Conservation (phyloP, 2,329 filamentous ascomycete genomes). For the Magnaporthiopsis rhizophila region DNA sequence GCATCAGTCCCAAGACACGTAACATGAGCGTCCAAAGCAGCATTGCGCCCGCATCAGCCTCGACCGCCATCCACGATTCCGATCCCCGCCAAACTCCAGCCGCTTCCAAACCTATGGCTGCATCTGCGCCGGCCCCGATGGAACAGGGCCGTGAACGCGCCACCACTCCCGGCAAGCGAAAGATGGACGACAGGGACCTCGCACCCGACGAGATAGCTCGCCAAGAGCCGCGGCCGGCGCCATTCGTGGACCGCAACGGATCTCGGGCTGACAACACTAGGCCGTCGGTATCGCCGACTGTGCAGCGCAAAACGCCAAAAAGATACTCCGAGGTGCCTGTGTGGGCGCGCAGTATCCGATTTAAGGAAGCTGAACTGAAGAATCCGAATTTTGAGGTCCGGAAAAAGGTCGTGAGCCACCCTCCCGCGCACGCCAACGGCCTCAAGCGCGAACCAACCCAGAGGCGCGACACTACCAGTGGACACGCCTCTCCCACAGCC, state of each 20-base stretch:
- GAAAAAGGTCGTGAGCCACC: constrained; percentile 17
- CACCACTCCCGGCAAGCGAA: constrained; percentile 36
- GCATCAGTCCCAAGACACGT: constrained; percentile 71
- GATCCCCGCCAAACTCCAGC: constrained; percentile 15
- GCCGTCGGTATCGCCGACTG: constrained; percentile 13
- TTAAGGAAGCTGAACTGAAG: constrained; percentile 19
- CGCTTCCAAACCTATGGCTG: constrained; percentile 6
- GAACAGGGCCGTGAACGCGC: constrained; percentile 26
- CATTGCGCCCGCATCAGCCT: constrained; percentile 22
- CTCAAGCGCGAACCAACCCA: constrained; percentile 22
- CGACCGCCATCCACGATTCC: constrained; percentile 15
- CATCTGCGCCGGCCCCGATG: constrained; percentile 13
- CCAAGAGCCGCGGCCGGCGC: constrained; percentile 38
- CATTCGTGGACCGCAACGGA: constrained; percentile 39
- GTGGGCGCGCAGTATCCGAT: constrained; percentile 36
- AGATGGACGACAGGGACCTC: constrained; percentile 39
- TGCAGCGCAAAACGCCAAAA: constrained; percentile 29
- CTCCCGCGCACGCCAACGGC: constrained; percentile 28
- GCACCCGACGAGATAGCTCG: constrained; percentile 44
- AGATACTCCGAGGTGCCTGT: constrained; percentile 31
- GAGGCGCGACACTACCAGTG: constrained; percentile 27
- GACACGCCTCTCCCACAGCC: constrained; percentile 39
- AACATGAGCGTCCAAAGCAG: constrained; percentile 44
- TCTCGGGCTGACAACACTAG: constrained; percentile 16
- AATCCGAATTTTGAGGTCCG: constrained; percentile 39